Percentiles rank a stretch among this genome's conserved stretches.
Evolutionary conservation across 177 flowering plant genomes (phyloP).

Genomic region (Telopea speciosissima): DNA sequence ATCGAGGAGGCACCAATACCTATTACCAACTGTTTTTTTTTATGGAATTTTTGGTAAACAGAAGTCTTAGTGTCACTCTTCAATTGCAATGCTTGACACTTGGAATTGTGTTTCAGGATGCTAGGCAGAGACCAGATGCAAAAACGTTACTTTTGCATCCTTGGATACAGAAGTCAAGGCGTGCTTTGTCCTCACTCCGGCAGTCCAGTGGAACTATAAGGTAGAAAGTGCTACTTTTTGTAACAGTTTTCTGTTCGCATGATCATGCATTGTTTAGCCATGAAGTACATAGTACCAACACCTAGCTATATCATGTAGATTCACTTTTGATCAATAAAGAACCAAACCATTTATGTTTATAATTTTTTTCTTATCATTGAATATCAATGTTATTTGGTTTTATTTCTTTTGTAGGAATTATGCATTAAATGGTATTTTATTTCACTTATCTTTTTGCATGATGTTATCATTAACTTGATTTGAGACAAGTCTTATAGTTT

Average conservation of each 20-base stretch:
- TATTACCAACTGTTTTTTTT: not conserved
- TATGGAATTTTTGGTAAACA: not conserved
- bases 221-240: slow-evolving; percentile 23
- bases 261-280: not conserved
- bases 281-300: not conserved
- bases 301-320: too few relatives aligned
- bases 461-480: too few relatives aligned
- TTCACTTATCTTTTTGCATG: too few relatives aligned
- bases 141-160: slow-evolving; percentile 91
- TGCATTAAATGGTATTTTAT: too few relatives aligned
- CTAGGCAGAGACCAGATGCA: slow-evolving; percentile 97
- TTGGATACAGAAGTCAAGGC: slow-evolving; percentile 92
- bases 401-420: too few relatives aligned
- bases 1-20: not conserved
- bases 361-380: too few relatives aligned
- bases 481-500: too few relatives aligned
- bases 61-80: not conserved
- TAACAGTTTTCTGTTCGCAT: not conserved
- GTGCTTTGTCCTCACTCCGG: slow-evolving; percentile 76
- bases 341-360: not conserved
- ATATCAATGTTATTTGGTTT: too few relatives aligned
- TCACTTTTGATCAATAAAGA: too few relatives aligned
- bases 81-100: slow-evolving; percentile 16
- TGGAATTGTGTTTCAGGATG: slow-evolving; percentile 59
- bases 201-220: slow-evolving; percentile 57